phyloP scores from a whole-genome alignment of 2,329 filamentous ascomycete genomes.

The Cryphonectria japonica region DNA sequence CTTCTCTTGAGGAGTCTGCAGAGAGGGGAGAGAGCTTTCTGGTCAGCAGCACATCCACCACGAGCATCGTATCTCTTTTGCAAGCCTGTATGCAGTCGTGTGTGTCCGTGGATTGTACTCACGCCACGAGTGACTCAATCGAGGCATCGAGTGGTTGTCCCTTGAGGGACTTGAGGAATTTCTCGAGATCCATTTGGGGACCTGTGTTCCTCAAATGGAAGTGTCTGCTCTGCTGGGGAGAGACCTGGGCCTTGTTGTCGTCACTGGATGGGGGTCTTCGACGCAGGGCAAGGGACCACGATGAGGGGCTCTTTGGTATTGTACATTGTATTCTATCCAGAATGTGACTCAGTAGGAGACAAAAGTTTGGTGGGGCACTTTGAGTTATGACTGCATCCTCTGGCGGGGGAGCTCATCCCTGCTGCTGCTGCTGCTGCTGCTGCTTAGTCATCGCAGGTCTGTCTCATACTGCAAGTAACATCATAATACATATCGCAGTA shows the following conservation, averaged over 20 bases:
- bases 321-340: not conserved
- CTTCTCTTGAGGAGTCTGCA: conserved; percentile 82
- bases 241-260: not conserved
- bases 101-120: conserved; percentile 39
- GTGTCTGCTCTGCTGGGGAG: not conserved
- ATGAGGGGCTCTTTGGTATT: not conserved
- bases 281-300: not conserved
- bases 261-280: not conserved
- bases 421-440: not conserved
- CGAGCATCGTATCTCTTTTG: conserved; percentile 21
- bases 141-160: conserved; percentile 76
- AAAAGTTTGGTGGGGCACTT: conserved; percentile 5
- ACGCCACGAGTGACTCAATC: conserved; percentile 84
- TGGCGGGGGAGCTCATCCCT: not conserved
- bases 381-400: not conserved
- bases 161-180: conserved; percentile 80
- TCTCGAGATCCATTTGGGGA: conserved; percentile 56
- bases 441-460: not conserved
- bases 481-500: too few relatives aligned
- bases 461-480: not conserved
- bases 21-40: not conserved
- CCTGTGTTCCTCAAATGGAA: not conserved
- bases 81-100: not conserved
- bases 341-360: not conserved
- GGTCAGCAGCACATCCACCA: conserved; percentile 1